Evolutionary conservation across 768 basidiomycete species (phyloP), one percentile per base, ranked within the genome.

Genomic region (Austroboletus festivus): DNA sequence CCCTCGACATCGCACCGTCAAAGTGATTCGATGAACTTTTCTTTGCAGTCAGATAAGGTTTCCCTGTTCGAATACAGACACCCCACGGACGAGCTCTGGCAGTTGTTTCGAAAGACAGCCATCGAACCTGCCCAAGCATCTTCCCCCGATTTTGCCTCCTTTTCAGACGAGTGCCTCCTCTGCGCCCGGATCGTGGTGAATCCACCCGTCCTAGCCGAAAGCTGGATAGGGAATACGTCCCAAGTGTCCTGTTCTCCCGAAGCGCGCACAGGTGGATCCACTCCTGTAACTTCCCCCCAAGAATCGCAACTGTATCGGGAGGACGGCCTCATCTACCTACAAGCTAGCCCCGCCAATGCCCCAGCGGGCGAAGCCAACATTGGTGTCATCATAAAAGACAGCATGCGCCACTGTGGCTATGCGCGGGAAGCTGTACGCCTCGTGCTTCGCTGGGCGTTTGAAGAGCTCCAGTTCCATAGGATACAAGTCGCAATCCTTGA

Each of bases 321-420:
- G 2, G 30, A 47, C 5, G 68, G 68, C 2, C 48, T 69, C 46
- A 44, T 69, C 38, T 69, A 71, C 47, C 44, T 71, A 8, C 44
- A 58, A 10, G 39, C 54, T 0, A 46, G 57, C 16, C 55, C 57
- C 16, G 51, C 57, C 26, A 61, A 56, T 40, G 1, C 38, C 24
- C 45, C 44, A 21, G 56, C 59, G 2, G 64, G 67, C n/a, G 81
- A 86, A 59, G 71, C 78, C 19, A 79, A 72, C 53, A 65, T 87
- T 26, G 85, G 84, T 11, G 64, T 88, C 53, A 68, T 79, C 45
- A 52, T 86, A 23, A 52, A 62, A 11, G 55, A 69, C 2, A 46
- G 46, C 8, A 61, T 70, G 53, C 74, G 72, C 12, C 59, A 66
- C 3, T 59, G 67, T 23, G 79, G 80, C 6, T 72, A 72, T 31